Evolutionary conservation across 306 rosid species (phyloP).

Genomic region (Lathyrus tuberosus): DNA sequence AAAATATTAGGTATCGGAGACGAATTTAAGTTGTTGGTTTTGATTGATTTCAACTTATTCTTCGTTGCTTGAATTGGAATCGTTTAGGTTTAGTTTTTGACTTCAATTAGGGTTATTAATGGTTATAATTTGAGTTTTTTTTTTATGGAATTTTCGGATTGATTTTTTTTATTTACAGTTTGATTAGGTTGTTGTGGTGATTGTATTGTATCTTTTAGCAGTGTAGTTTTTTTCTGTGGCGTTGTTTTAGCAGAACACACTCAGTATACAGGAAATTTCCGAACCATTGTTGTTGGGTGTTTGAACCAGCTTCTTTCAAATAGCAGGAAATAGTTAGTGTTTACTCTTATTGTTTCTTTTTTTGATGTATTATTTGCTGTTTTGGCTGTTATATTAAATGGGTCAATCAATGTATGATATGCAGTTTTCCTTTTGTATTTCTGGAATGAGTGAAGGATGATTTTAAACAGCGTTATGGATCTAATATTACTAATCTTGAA

Average conservation of each 20-base stretch:
- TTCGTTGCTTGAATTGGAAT: no score
- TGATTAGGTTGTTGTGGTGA: slow-evolving; percentile 35
- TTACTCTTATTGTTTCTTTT: slow-evolving; percentile 24
- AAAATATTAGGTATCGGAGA: no score
- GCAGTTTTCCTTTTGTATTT: slow-evolving; percentile 88
- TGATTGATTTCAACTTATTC: no score
- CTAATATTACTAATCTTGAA: slow-evolving; percentile 68
- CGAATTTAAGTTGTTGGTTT: no score
- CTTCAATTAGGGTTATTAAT: slow-evolving; percentile 8
- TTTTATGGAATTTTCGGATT: no score
- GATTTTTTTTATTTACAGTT: slow-evolving; percentile 14
- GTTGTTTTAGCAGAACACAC: slow-evolving; percentile 94
- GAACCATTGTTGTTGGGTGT: slow-evolving; percentile 97
- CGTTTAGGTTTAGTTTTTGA: no score
- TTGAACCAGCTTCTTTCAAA: slow-evolving; percentile 82
- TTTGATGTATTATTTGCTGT: neutral
- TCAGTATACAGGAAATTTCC: slow-evolving; percentile 82
- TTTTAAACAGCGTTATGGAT: slow-evolving; percentile 73
- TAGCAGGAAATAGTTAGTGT: slow-evolving; percentile 82
- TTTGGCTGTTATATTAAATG: neutral
- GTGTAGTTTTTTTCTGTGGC: slow-evolving; percentile 15
- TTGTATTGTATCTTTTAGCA: neutral
- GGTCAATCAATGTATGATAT: slow-evolving; percentile 19
- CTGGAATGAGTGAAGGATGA: slow-evolving; percentile 94
- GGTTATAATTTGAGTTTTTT: neutral